Conservation (phyloP, 805 yeast genomes). For the Starmerella apis region DNA sequence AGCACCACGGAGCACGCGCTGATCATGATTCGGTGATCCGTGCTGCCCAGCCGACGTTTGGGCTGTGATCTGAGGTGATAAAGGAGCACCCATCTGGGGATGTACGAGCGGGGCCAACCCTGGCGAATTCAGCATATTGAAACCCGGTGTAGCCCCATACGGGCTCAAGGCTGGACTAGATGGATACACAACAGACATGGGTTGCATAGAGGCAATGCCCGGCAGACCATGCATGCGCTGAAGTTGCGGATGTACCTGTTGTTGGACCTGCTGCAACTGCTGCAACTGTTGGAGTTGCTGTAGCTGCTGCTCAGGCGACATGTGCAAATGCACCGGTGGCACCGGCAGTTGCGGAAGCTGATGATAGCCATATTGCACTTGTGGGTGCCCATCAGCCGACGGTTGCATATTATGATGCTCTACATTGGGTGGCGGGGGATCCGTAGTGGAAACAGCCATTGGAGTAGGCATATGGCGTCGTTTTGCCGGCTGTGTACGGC, state of each 20-base stretch:
- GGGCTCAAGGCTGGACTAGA: constrained; percentile 21
- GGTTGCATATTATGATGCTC: neutral
- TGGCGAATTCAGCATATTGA: constrained; percentile 15
- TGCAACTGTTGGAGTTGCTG: constrained; percentile 12
- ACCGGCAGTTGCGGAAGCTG: constrained; percentile 5
- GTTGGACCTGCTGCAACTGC: constrained; percentile 9
- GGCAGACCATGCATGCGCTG: constrained; percentile 10
- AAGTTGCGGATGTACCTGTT: constrained; percentile 6
- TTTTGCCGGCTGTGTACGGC: constrained; percentile 11
- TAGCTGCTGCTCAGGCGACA: constrained; percentile 5
- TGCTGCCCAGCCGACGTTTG: constrained; percentile 12
- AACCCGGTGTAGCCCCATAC: constrained; percentile 11
- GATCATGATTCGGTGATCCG: constrained; percentile 15
- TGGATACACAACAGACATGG: constrained; percentile 20
- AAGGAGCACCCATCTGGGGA: constrained; percentile 12
- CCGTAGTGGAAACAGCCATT: constrained; percentile 10
- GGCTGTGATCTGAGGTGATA: constrained; percentile 18
- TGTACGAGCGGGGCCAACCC: constrained; percentile 13
- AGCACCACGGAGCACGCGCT: constrained; percentile 23
- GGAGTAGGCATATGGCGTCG: constrained; percentile 11
- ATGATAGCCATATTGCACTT: neutral
- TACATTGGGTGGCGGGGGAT: constrained; percentile 1
- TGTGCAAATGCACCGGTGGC: constrained; percentile 2
- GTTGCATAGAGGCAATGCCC: constrained; percentile 10
- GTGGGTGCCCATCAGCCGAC: neutral